Conservation (phyloP, 768 basidiomycete species). For the Amanita subjunquillea region DNA sequence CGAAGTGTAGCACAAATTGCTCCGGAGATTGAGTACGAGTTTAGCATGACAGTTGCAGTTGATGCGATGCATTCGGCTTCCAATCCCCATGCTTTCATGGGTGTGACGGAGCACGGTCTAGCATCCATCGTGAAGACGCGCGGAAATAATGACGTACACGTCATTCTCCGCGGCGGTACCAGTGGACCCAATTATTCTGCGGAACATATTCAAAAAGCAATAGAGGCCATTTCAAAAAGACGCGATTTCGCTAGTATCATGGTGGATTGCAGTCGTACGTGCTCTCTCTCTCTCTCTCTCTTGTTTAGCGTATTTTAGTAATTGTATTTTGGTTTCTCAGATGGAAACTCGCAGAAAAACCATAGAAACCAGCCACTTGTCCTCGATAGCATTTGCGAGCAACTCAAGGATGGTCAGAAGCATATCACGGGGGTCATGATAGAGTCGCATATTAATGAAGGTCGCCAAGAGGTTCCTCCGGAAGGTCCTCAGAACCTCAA, state of each 20-base stretch:
- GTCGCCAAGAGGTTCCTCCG: slow-evolving; percentile 80
- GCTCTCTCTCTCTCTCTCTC: neutral
- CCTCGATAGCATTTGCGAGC: slow-evolving; percentile 56
- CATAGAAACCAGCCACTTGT: slow-evolving; percentile 88
- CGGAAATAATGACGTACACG: slow-evolving; percentile 82
- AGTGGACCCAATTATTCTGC: slow-evolving; percentile 82
- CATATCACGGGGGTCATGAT: slow-evolving; percentile 95
- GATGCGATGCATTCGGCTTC: slow-evolving; percentile 93
- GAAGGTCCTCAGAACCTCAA: slow-evolving; percentile 60
- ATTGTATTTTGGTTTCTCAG: slow-evolving; percentile 22
- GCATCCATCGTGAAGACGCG: slow-evolving; percentile 92
- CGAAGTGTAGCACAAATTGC: neutral
- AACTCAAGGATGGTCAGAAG: slow-evolving; percentile 59
- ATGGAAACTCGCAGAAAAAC: slow-evolving; percentile 95
- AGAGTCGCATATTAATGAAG: slow-evolving; percentile 88
- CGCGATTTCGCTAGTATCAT: slow-evolving; percentile 61
- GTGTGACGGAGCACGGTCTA: slow-evolving; percentile 76
- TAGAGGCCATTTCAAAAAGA: slow-evolving; percentile 55
- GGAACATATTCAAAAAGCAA: slow-evolving; percentile 60
- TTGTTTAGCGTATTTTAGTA: neutral
- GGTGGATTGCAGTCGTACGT: slow-evolving; percentile 79
- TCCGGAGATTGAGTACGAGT: neutral
- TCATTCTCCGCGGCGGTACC: slow-evolving; percentile 91
- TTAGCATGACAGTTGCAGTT: slow-evolving; percentile 76
- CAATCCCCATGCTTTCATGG: slow-evolving; percentile 96